Evolutionary conservation across 1,284 basidiomycete species (phyloP), one percentile per base, ranked within the genome.

Genomic region (Neotropicomus parvogracilis): DNA sequence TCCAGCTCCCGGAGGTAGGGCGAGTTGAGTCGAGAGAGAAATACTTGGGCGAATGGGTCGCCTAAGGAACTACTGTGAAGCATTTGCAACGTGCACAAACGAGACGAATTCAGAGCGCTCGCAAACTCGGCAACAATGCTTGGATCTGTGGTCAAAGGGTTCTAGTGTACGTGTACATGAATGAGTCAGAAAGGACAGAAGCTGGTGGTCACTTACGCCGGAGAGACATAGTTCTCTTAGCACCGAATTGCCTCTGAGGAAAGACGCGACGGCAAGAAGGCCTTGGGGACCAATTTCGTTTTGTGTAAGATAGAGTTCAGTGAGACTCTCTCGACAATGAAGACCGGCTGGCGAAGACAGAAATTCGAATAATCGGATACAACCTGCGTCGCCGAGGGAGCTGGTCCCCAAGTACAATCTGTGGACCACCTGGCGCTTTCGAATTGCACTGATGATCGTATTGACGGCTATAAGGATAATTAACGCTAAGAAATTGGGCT

Each of bases 251-350:
- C 66, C 67, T 41, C 65, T 64, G 34, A 86, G 51, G 58, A 81
- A 85, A 40, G 69, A 59, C 4, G 74, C 60, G 40, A 86, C 75
- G 17, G 78, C 75, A 33, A 68, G 60, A 11, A 87, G 71, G 6
- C 81, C 81, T 34, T 61, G 60, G 56, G 81, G 72, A 12, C 80
- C 75, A 32, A 87, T 79, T 5, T 60, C 60, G 54, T 82, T 84
- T 7, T 71, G 70, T 46, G 80, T 82, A 48, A 87, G 66, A 54
- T 71, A 75, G 36, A 87, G 78, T 52, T 83, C 77, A 0, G 68
- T 63, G 46, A 87, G 74, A 43, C 54, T 32, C 11, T 58, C 53
- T 37, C 60, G 62, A 54, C 79, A 71, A 44, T 63, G 68, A 48
- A 62, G 62, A n/a, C 79, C 80, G 12, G 69, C 60, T 7, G 66